phyloP scores from a whole-genome alignment of 2,329 filamentous ascomycete genomes.

The Periconia sp. region DNA sequence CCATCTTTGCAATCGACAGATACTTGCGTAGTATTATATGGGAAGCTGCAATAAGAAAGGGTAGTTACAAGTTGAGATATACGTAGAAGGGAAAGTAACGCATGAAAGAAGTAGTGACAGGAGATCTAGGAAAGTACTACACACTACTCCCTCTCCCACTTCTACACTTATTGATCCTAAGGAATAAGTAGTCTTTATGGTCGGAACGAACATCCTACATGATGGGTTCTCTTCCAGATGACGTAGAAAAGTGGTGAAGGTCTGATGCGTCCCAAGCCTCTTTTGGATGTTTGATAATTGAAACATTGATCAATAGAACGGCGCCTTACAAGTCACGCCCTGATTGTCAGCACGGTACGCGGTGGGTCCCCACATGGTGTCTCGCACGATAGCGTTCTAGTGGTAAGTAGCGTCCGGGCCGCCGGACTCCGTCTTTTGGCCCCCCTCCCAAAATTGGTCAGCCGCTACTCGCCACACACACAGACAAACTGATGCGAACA shows the following conservation, averaged over 20 bases:
- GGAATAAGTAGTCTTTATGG: too few relatives aligned
- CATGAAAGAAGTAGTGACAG: too few relatives aligned
- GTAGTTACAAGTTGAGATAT: too few relatives aligned
- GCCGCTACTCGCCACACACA: constrained; percentile 12
- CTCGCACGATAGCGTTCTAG: not conserved
- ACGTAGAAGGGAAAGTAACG: too few relatives aligned
- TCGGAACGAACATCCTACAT: too few relatives aligned
- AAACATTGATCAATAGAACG: not conserved
- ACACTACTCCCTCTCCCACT: too few relatives aligned
- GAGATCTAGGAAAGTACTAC: too few relatives aligned
- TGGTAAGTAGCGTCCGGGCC: not conserved
- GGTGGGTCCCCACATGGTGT: not conserved
- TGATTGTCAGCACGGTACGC: constrained; percentile 1
- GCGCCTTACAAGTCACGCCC: constrained; percentile 2
- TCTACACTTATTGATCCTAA: too few relatives aligned
- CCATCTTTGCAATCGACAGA: too few relatives aligned
- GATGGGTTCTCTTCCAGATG: too few relatives aligned
- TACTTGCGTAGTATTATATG: too few relatives aligned
- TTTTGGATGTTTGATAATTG: not conserved
- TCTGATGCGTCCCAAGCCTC: not conserved
- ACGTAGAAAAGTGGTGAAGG: not conserved
- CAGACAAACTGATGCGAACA: not conserved
- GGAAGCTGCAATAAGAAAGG: too few relatives aligned
- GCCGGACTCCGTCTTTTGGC: constrained; percentile 4
- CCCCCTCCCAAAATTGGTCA: constrained; percentile 13